Base-by-base conservation (phyloP, 352 stramenopile species). In the Peronospora farinosa region DNA sequence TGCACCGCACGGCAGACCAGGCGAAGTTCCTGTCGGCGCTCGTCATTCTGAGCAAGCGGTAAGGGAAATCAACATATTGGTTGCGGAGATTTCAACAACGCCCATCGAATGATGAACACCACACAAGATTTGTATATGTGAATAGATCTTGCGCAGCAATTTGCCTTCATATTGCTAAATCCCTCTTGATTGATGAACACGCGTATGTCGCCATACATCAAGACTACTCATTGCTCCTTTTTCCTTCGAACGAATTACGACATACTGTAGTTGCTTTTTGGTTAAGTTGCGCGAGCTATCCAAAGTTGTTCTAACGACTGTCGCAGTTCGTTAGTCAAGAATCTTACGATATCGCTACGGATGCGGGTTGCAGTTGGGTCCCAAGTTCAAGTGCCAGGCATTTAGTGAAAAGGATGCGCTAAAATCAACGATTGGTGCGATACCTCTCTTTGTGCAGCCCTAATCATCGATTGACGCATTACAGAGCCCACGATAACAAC, bases 1-100 rank as follows among this genome's bases (percentile, higher is more conserved):
- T 92, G 41, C 82, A 92, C 54, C 82, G 82, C 10, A 92, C 79
- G 23, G 82, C 79, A n/a, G 82, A 92, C 65, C 82, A 92, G 54
- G 82, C 82, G 56, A 92, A 92, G 73, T 88, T 92, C 53, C 61
- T 92, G 32, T 90, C 81, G 36, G 74, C 77, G 5, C 69, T 92
- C 4, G 81, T 92, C 33, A 84, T 69, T 38, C 51, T 88, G 61
- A 87, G 74, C 67, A 87, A 85, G 72, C 51, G 74, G 60, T 87
- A 82, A 60, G 30, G 5, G 13, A 12, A 9, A 10, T 15, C 10
- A 39, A 15, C 47, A 12, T n/a, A 47, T 8, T 15, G 13, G 15
- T 25, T 25, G 12, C 6, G 21, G 41, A 27, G 28, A 37, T 40
- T 43, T 44, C 25, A n/a, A 38, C 21, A 47, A 31, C 2, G 13